Base-by-base conservation (phyloP, 169 alveolate genomes). In the Condylostoma magnum region DNA sequence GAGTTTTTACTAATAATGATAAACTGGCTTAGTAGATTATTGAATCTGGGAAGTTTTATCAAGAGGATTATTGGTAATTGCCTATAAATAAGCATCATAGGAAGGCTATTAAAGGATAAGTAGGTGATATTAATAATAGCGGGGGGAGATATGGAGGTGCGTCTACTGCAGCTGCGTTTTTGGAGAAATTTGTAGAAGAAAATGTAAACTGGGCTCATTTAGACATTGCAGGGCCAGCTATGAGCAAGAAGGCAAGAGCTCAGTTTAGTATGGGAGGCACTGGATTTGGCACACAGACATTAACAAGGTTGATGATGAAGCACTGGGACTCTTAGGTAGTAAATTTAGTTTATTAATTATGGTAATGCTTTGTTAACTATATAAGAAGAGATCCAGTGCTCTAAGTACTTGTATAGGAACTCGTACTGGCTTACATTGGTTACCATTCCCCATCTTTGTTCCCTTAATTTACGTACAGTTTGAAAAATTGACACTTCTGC, bases 181-280 rank as follows among this genome's bases (percentile, higher is more conserved):
- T 97, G 25, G 86, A 92, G 51, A 94, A 92, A 46, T 97, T 96
- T 78, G 89, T 97, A 25, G 92, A 91, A 22, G 80, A 89, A 79
- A 82, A 52, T 18, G 90, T 89, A 25, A 82, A 88, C 27, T 97
- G 99, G 98, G 96, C 96, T 15, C 99, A 96, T 73, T 69, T 96
- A 52, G 99, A 96, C 82, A 95, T 96, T 36, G 99, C 99, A n/a
- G 99, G 99, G 0, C 96, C 96, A 28, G 95, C 96, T 3, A 87
- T 85, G 52, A 37, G 37, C 33, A 60, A 60, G 43, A 10, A 30
- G 15, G 31, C 18, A 18, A 37, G 71, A 41, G 71, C 18, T 1
- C 71, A 60, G 57, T 60, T 60, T 25, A 22, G 56, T 22, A 18
- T 12, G 8, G 71, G 71, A 10, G 71, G 71, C 5, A 60, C 71